These are phyloP conservation scores for Phytophthora cactorum DNA, from an alignment of 352 stramenopile genomes.

Conservation along the genomic window DNA sequence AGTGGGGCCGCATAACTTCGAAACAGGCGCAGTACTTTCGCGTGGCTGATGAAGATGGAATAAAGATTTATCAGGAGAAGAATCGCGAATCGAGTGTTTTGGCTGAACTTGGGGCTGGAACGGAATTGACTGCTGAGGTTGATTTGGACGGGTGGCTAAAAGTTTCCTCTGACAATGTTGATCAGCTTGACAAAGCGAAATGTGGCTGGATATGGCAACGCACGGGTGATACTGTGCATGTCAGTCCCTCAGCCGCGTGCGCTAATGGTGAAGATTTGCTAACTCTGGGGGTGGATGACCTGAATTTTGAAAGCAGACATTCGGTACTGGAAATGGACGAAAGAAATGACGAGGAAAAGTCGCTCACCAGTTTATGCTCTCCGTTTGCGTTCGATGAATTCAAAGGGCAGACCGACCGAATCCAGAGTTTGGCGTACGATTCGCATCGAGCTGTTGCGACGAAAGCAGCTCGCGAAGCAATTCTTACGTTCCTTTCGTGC, in stretches of 20 bases:
- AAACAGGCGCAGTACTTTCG: slow-evolving; percentile 28
- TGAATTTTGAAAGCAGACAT: slow-evolving; percentile 34
- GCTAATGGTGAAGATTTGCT: slow-evolving; percentile 61
- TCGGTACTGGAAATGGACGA: slow-evolving; percentile 64
- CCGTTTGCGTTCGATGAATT: slow-evolving; percentile 70
- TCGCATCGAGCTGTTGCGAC: slow-evolving; percentile 63
- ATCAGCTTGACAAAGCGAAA: slow-evolving; percentile 3
- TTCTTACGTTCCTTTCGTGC: slow-evolving; percentile 47
- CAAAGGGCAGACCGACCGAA: slow-evolving; percentile 62
- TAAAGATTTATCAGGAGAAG: slow-evolving; percentile 35
- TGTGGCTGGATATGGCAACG: slow-evolving; percentile 55
- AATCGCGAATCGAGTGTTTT: slow-evolving; percentile 22
- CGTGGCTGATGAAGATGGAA: slow-evolving; percentile 36
- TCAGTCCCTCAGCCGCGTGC: slow-evolving; percentile 16
- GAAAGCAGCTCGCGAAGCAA: slow-evolving; percentile 55
- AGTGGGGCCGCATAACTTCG: slow-evolving; percentile 2
- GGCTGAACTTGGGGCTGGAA: slow-evolving; percentile 23
- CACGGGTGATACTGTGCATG: slow-evolving; percentile 46
- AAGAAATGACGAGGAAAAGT: slow-evolving; percentile 62
- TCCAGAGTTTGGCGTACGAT: slow-evolving; percentile 72
- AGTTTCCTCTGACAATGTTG: slow-evolving; percentile 14
- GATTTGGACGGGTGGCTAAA: slow-evolving; percentile 43
- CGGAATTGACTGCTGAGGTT: slow-evolving; percentile 27
- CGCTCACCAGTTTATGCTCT: slow-evolving; percentile 61
- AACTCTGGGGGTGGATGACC: slow-evolving; percentile 67